Conservation (phyloP, 371 early-diverging fungal species). For the Mortierella sp. region DNA sequence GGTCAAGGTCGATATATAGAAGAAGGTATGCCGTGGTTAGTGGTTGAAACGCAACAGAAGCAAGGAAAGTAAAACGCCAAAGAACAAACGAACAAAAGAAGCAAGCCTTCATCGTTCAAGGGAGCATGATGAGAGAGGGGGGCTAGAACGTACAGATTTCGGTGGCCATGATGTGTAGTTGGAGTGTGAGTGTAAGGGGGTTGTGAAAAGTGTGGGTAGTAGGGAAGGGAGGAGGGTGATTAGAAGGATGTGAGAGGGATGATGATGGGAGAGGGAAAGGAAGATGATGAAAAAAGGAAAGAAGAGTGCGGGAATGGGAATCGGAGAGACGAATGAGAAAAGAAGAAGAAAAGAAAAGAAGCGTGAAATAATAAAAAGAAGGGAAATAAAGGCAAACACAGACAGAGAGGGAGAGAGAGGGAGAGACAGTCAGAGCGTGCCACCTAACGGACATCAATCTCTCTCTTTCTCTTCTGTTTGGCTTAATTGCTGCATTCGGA, state of each 20-base stretch:
- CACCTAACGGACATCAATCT: neutral
- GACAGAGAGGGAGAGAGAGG: neutral
- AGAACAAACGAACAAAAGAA: conserved; percentile 2
- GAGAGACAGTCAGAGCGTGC: neutral
- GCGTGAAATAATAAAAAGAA: neutral
- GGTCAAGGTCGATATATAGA: conserved; percentile 2
- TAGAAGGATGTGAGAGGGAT: neutral
- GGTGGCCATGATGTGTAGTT: conserved; percentile 31
- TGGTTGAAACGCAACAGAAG: conserved; percentile 3
- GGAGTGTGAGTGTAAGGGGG: conserved; percentile 2
- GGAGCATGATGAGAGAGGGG: neutral
- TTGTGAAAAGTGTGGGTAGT: neutral
- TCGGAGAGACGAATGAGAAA: conserved; percentile 9
- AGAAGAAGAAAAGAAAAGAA: neutral
- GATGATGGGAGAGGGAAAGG: conserved; percentile 6
- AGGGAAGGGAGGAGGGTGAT: neutral
- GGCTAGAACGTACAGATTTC: conserved; percentile 39
- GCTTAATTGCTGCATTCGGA: conserved; percentile 13
- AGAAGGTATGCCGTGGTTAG: neutral
- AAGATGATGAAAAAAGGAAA: neutral
- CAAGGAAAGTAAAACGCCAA: neutral
- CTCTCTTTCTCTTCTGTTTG: conserved; percentile 4
- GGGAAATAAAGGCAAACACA: neutral
- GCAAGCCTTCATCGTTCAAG: conserved; percentile 3
- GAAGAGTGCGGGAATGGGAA: conserved; percentile 11